phyloP scores from a whole-genome alignment of 176 grass and related monocot species.

The Triticum turgidum region DNA sequence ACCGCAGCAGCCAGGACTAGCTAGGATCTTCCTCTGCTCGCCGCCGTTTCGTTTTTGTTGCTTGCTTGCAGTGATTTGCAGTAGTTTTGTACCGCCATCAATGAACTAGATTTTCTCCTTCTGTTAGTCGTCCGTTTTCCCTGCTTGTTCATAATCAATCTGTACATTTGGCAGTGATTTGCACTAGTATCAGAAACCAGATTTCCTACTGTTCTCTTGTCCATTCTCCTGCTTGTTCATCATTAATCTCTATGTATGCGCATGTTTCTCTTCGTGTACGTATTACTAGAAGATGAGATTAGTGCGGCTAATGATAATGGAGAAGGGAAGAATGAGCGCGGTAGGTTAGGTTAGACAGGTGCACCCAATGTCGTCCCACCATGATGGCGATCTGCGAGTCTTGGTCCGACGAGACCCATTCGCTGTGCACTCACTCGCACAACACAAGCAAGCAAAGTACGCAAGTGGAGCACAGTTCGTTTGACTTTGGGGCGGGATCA shows the following conservation, averaged over 20 bases:
- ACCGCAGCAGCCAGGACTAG: slow-evolving; percentile 25
- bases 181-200: background rate
- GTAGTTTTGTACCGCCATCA: background rate
- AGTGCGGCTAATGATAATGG: background rate
- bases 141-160: background rate
- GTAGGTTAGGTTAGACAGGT: background rate
- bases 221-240: too few relatives aligned
- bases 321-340: background rate
- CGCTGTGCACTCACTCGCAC: background rate
- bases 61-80: background rate
- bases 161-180: background rate
- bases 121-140: background rate
- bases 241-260: too few relatives aligned
- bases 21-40: background rate
- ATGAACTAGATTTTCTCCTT: background rate
- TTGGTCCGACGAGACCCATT: background rate
- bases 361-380: background rate
- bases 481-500: background rate
- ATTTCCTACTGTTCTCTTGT: too few relatives aligned
- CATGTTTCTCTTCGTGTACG: too few relatives aligned
- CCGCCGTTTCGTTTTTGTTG: background rate
- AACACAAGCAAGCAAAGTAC: background rate
- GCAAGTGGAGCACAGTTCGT: background rate
- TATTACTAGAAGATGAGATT: too few relatives aligned
- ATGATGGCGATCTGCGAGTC: background rate